A percentile compares a stretch with the other conserved stretches of the same genome.
These are phyloP conservation scores for Penicillium sp. DNA, from an alignment of 2,329 filamentous ascomycete genomes.

Conservation along the genomic window DNA sequence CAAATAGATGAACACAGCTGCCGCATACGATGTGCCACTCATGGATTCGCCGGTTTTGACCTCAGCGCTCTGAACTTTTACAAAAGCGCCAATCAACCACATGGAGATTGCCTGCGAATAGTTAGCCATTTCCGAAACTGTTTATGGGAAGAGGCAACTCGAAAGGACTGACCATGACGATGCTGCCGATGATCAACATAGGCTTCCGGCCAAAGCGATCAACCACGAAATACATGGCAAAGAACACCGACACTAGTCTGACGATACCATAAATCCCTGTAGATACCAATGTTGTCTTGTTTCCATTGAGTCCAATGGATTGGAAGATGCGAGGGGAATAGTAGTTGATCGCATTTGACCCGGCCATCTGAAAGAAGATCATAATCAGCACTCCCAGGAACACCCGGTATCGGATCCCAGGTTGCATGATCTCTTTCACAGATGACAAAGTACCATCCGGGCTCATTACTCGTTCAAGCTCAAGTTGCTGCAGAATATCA, in stretches of 20 bases:
- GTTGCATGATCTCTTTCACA: constrained; percentile 51
- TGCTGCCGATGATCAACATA: constrained; percentile 64
- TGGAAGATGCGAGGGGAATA: constrained; percentile 55
- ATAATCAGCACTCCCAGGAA: constrained; percentile 54
- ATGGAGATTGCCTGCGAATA: constrained; percentile 60
- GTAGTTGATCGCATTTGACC: constrained; percentile 61
- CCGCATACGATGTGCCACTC: constrained; percentile 65
- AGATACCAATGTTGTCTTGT: constrained; percentile 67
- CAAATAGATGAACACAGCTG: constrained; percentile 68
- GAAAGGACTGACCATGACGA: constrained; percentile 58
- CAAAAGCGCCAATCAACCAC: constrained; percentile 65
- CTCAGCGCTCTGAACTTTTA: constrained; percentile 43
- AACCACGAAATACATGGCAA: constrained; percentile 49
- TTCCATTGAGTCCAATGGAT: constrained; percentile 58
- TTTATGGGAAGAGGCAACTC: constrained; percentile 46
- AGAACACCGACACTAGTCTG: constrained; percentile 65
- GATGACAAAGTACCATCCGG: constrained; percentile 44
- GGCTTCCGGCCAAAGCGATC: constrained; percentile 47
- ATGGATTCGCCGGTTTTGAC: constrained; percentile 55
- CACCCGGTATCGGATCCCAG: constrained; percentile 52
- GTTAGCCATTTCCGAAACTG: constrained; percentile 51
- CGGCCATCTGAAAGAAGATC: constrained; percentile 54
- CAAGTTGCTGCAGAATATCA: constrained; percentile 62
- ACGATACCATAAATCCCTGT: constrained; percentile 47
- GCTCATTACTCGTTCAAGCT: constrained; percentile 44